Percentiles rank a stretch among this genome's conserved stretches.
Evolutionary conservation across 495 filamentous ascomycete species (phyloP).

Genomic region (Podospora comata): DNA sequence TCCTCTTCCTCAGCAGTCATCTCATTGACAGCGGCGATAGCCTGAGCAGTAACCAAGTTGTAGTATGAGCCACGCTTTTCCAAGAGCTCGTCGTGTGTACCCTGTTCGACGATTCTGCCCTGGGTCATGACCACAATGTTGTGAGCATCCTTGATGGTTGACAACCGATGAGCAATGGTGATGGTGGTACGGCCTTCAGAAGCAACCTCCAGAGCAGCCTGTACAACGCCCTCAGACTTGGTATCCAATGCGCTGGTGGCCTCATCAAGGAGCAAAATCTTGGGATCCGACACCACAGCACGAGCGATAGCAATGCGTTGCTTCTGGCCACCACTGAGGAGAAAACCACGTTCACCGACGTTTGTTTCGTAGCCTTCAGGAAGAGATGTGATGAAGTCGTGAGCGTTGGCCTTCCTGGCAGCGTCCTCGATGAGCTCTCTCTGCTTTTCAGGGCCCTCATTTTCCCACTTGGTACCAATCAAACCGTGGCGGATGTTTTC

Average conservation of each 20-base stretch:
- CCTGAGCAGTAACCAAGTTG: constrained; percentile 55
- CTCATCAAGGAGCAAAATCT: constrained; percentile 88
- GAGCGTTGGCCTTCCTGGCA: constrained; percentile 86
- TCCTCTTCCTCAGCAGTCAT: constrained; percentile 47
- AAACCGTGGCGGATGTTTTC: constrained; percentile 84
- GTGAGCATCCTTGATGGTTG: constrained; percentile 88
- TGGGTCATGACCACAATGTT: constrained; percentile 93
- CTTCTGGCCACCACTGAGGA: constrained; percentile 92
- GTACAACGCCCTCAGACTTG: constrained; percentile 90
- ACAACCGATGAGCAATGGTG: constrained; percentile 90
- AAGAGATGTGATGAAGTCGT: constrained; percentile 80
- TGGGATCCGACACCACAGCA: constrained; percentile 90
- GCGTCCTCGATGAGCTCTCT: constrained; percentile 71
- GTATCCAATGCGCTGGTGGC: constrained; percentile 95
- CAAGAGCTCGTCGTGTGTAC: constrained; percentile 67
- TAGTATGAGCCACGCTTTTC: constrained; percentile 56
- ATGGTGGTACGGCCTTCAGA: constrained; percentile 92
- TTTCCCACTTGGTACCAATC: constrained; percentile 76
- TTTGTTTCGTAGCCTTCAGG: constrained; percentile 92
- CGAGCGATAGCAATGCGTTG: constrained; percentile 86
- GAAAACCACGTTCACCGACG: constrained; percentile 90
- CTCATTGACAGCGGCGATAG: constrained; percentile 59
- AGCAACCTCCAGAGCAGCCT: constrained; percentile 85
- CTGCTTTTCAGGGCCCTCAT: constrained; percentile 61
- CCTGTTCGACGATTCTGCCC: constrained; percentile 82